Base-by-base conservation (phyloP, 192 early-diverging fungal species). In the Pilaira anomala region DNA sequence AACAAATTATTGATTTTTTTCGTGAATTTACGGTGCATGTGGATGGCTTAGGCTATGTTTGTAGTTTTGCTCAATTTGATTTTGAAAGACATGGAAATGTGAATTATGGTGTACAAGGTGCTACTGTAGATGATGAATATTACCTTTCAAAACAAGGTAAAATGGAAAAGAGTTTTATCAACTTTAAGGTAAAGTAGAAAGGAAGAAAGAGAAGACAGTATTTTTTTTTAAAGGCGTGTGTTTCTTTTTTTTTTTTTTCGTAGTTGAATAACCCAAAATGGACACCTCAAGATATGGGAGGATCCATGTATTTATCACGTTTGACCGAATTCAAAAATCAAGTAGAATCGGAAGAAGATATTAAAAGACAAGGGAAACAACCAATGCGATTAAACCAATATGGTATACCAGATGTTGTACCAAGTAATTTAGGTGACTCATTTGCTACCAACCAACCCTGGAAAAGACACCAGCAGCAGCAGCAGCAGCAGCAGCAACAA, bases 121-220 rank as follows among this genome's bases (percentile, higher is more conserved):
- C 72, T 18, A 75, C 78, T 3, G 70, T 58, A 5, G 74, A 75
- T 19, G 76, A 84, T 44, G 86, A 87, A 12, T 78, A 87, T 21
- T 77, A 85, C 61, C 62, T 87, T 1, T 91, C 89, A 1, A 91
- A 94, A 57, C 83, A 93, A 52, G 96, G 94, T 29, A 99, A 99
- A 74, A 97, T 99, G 97, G 96, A 98, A 76, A 92, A 93, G 68
- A 93, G 91, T 3, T 95, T 99, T 66, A 61, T 99, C 64, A 93
- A 92, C 54, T 99, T 99, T 73, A 96, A 97, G 78, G 90, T 88
- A 67, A 51, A 49, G 41, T 5, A 6, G 11, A 36, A 33, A 33
- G 7, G 30, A 24, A 29, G 0, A 53, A 53, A 24, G 26, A 28
- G 19, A 51, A 54, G 18, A 25, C 6, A 26, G 1, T 30, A 40